Evolutionary conservation across 306 rosid species (phyloP), one percentile per base, ranked within the genome.

Genomic region (Senna tora): DNA sequence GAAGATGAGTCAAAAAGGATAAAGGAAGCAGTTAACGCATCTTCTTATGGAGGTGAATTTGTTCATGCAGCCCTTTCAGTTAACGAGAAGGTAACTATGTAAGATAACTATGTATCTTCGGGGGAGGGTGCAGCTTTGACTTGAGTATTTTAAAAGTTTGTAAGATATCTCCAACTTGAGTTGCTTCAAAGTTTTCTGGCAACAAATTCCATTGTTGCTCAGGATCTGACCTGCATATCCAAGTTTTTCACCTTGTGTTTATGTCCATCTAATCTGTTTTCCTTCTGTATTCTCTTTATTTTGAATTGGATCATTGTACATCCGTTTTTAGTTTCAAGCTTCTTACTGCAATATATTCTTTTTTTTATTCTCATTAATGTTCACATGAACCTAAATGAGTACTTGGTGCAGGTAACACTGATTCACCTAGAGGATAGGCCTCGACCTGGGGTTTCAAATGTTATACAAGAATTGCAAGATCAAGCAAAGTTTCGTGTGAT

Each of bases 341-440:
- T 21, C 64, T 51, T 41, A 72, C 16, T 43, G 33, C 41, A n/a
- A 34, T 74, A 47, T 78, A 63, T 70, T 53, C n/a, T 65, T 6
- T 13, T 13, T 63, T 58, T 71, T 17, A 17, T 19, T 52, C 42
- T 79, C 66, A 60, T 66, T 50, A 39, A 13, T 54, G 49, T 70
- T 58, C 76, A 45, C 28, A 3, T 45, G 65, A 76, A 61, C 74
- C 77, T 66, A 53, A 67, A 61, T 56, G 33, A 21, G 46, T 22
- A 52, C 83, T 73, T 68, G 77, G 55, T 79, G 81, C 88, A 89
- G 99, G 90, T 94, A 60, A 85, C 99, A 11, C 79, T 94, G 83
- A 94, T 94, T 86, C 97, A 91, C 87, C 86, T 91, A 28, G 99
- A 94, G 85, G 99, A 94, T 81, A 89, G 82, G 46, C 99, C 99